These are phyloP conservation scores for Cenchrus fungigraminus DNA, from an alignment of 176 grass and related monocot genomes.

Conservation along the genomic window DNA sequence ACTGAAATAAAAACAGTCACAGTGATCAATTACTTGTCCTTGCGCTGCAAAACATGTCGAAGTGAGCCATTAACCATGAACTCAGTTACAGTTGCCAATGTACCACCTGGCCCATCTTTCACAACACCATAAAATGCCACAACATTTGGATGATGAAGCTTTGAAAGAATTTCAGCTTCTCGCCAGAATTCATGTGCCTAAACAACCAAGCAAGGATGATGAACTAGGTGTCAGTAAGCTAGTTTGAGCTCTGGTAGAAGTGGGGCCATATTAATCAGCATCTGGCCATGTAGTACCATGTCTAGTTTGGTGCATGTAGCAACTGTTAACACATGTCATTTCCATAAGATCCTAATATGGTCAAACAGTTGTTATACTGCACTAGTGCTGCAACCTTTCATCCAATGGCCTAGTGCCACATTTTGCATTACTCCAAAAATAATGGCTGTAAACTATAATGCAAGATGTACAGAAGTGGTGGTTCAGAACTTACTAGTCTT, in stretches of 20 bases:
- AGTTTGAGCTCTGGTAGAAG: not conserved
- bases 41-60: conserved; percentile 90
- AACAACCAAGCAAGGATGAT: conserved; percentile 24
- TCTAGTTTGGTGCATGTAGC: conserved; percentile 7
- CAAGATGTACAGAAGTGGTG: not conserved
- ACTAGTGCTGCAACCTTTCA: conserved; percentile 11
- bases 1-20: not conserved
- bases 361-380: conserved; percentile 3
- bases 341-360: conserved; percentile 6
- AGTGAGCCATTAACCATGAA: conserved; percentile 99
- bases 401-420: conserved; percentile 6
- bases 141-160: conserved; percentile 96
- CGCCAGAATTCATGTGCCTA: conserved; percentile 96
- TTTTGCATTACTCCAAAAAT: conserved; percentile 23
- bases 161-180: conserved; percentile 95
- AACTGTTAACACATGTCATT: not conserved
- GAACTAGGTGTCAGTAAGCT: not conserved
- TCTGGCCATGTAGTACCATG: not conserved
- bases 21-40: conserved; percentile 79
- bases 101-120: conserved; percentile 86
- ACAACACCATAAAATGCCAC: conserved; percentile 96
- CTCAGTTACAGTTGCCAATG: conserved; percentile 89
- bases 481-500: conserved; percentile 70
- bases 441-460: conserved; percentile 1
- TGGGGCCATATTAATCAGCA: conserved; percentile 17